Evolutionary conservation across 495 filamentous ascomycete species (phyloP), one percentile per base, ranked within the genome.

Genomic region (Hypoxylon cercidicola): DNA sequence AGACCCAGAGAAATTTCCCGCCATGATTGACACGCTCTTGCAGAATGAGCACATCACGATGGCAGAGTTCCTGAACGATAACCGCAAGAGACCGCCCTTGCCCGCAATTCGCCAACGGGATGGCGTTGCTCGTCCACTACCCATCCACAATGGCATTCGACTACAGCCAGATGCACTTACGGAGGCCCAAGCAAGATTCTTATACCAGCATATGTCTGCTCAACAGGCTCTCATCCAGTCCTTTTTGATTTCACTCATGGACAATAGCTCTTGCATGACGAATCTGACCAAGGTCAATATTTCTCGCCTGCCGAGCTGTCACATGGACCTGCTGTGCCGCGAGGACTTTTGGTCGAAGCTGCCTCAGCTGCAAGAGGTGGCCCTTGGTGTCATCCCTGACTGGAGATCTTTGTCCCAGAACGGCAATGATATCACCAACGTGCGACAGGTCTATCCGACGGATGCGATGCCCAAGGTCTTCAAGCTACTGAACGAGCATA

Each of bases 151-250:
- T 1, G 2, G 6, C 2, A 28, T 57, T n/a, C 64, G 62, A n/a
- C 18, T 69, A 25, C 62, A 66, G 13, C 68, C 68, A 3, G 56
- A 56, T 10, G 51, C 25, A 15, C 74, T 87, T 3, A 81, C 79
- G 2, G 73, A 74, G n/a, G 69, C 79, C 5, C 85, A 88, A 70
- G 79, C 74, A 35, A 82, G 86, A 64, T 84, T 85, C 82, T 66
- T 88, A 9, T 69, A 84, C 20, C 83, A 87, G 64, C 82, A 81
- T 15, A 77, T 83, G 23, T 84, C 84, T 79, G 84, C 85, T 5
- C 84, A 88, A 58, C 64, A 76, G 19, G 85, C 84, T 4, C 84
- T 88, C 40, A 71, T 88, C 19, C 78, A 80, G 11, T 83, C 84
- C 2, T 87, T 85, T 62, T 75, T 81, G 55, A 73, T 86, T 19